Evolutionary conservation across 1,284 basidiomycete genomes (phyloP), one percentile per base, ranked within the genome.

Genomic region (Peniophora sp.): DNA sequence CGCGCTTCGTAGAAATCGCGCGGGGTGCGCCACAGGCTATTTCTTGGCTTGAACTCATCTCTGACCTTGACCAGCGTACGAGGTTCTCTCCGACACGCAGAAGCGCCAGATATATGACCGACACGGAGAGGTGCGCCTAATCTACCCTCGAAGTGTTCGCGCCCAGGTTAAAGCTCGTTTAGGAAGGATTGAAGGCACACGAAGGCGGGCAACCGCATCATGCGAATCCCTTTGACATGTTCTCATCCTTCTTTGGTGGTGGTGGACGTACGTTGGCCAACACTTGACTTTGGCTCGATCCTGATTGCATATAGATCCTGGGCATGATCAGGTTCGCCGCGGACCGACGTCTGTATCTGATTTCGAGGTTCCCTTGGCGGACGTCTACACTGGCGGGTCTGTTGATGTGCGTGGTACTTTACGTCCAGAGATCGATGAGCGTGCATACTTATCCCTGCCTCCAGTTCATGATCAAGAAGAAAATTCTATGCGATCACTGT

Each of bases 201-300:
- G 87, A 92, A 69, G 82, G 82, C 47, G 88, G 85, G 17, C 81
- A 83, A 54, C 75, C 75, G 52, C 74, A 74, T 39, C 70, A 81
- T 50, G 72, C 76, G n/a, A 91, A 95, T 62, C 90, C 92, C n/a
- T 92, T 96, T 63, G 94, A 97, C 63, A 80, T 96, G 60, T 97
- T 97, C 68, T 81, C 88, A 37, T 85, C 73, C 60, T 96, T 97
- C 75, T 97, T 97, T 60, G 92, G 92, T 55, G 81, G 80, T 27
- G 81, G 80, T 32, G 81, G 85, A 60, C 77, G 78, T 82, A 54
- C 63, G 79, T 73, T n/a, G n/a, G n/a, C n/a, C n/a, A n/a, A n/a
- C 22, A 32, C 32, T 17, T n/a, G 22, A 23, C 52, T 37, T 52
- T 18, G 43, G 47, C 49, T 18, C 20, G 35, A 36, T 36, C 36